These are phyloP conservation scores for Gypsophila paniculata DNA, from an alignment of 179 eudicot species.

Conservation along the genomic window DNA sequence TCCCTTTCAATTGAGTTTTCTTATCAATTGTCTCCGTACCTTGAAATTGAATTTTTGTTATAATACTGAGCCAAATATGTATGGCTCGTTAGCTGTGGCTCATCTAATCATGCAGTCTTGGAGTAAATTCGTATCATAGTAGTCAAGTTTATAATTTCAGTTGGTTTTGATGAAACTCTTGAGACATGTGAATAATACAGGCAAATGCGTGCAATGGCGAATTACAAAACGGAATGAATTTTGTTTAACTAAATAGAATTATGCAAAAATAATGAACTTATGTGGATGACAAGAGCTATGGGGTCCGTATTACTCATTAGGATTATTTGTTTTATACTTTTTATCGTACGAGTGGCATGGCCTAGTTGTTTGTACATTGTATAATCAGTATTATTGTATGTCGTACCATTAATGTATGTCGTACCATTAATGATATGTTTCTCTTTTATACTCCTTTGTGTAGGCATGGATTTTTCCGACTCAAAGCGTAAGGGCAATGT, in stretches of 20 bases:
- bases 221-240: neutral
- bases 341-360: neutral
- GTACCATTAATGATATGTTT: neutral
- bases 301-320: neutral
- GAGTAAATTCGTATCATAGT: too few relatives aligned
- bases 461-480: conserved; percentile 79
- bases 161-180: too few relatives aligned
- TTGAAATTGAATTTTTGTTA: too few relatives aligned
- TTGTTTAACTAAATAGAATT: neutral
- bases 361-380: neutral
- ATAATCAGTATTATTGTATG: neutral
- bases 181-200: neutral
- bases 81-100: too few relatives aligned
- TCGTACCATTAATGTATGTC: too few relatives aligned
- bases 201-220: neutral
- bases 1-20: too few relatives aligned
- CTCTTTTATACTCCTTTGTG: neutral
- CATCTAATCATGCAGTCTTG: too few relatives aligned
- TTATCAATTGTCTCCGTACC: too few relatives aligned
- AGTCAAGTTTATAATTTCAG: too few relatives aligned
- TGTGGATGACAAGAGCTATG: neutral
- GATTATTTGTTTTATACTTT: neutral
- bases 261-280: neutral
- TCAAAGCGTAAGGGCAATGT: conserved; percentile 60
- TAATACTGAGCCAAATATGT: too few relatives aligned